A percentile compares a stretch with the other conserved stretches of the same genome.
These are phyloP conservation scores for Saccharomycopsis olivae DNA, from an alignment of 805 yeast genomes.

Conservation along the genomic window DNA sequence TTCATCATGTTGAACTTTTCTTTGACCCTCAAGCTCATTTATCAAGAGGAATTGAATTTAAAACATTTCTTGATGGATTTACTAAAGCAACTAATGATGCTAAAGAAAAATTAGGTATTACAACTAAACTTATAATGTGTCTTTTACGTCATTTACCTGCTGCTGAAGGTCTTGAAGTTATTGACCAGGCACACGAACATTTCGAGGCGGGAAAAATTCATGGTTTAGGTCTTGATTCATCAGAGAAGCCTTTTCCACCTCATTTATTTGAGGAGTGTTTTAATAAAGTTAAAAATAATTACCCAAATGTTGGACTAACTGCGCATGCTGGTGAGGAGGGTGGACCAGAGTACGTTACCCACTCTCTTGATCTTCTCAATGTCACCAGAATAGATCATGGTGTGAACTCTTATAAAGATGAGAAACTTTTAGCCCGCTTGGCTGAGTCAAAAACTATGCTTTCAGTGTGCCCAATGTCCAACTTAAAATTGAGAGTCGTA, in stretches of 20 bases:
- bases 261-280: constrained; percentile 57
- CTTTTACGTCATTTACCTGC: constrained; percentile 66
- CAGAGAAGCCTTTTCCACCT: constrained; percentile 75
- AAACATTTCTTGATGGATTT: constrained; percentile 54
- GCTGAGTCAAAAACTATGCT: constrained; percentile 47
- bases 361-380: constrained; percentile 46
- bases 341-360: constrained; percentile 53
- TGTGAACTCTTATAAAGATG: constrained; percentile 49
- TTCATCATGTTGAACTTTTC: constrained; percentile 60
- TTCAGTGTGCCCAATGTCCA: constrained; percentile 70
- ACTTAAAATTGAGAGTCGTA: constrained; percentile 67
- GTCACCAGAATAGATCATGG: constrained; percentile 78
- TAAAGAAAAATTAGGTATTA: constrained; percentile 43
- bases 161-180: constrained; percentile 44
- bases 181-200: constrained; percentile 41
- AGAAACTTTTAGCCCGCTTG: constrained; percentile 43
- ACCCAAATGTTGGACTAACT: constrained; percentile 51
- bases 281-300: constrained; percentile 33
- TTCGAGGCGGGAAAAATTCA: constrained; percentile 49
- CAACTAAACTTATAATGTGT: constrained; percentile 74
- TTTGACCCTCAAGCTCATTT: constrained; percentile 83
- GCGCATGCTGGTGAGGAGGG: constrained; percentile 93
- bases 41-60: constrained; percentile 51
- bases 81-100: constrained; percentile 60
- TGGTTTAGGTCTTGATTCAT: constrained; percentile 76